Conservation (phyloP, 1,284 basidiomycete species). For the Peniophora sp. region DNA sequence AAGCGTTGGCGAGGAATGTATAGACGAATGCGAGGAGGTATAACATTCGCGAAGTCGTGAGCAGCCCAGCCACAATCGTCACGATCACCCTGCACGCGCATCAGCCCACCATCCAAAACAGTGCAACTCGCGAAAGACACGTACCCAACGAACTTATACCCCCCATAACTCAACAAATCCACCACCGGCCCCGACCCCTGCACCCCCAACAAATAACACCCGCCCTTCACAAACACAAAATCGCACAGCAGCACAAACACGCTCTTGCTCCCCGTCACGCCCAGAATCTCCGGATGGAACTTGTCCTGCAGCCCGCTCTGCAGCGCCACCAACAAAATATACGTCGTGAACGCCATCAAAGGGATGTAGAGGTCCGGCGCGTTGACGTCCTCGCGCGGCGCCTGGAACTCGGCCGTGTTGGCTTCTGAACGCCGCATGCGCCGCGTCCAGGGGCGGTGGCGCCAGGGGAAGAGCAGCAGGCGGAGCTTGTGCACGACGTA, state of each 20-base stretch:
- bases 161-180: conserved; percentile 76
- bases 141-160: conserved; percentile 97
- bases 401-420: conserved; percentile 73
- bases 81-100: conserved; percentile 53
- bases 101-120: not conserved
- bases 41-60: conserved; percentile 53
- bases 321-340: conserved; percentile 83
- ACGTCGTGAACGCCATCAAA: conserved; percentile 93
- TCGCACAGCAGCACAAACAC: conserved; percentile 78
- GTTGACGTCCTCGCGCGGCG: conserved; percentile 93
- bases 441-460: conserved; percentile 79
- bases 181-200: conserved; percentile 67
- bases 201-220: conserved; percentile 51
- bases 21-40: conserved; percentile 77
- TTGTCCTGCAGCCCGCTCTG: conserved; percentile 77
- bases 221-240: conserved; percentile 74
- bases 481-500: conserved; percentile 91
- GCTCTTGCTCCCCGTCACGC: conserved; percentile 79
- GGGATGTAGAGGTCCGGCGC: conserved; percentile 97
- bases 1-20: conserved; percentile 82
- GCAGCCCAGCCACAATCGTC: conserved; percentile 55
- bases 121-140: conserved; percentile 13
- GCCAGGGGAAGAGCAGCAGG: conserved; percentile 94
- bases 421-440: conserved; percentile 55
- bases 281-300: conserved; percentile 89